Evolutionary conservation across 306 rosid genomes (phyloP), one percentile per base, ranked within the genome.

Genomic region (Dalbergia oliveri): DNA sequence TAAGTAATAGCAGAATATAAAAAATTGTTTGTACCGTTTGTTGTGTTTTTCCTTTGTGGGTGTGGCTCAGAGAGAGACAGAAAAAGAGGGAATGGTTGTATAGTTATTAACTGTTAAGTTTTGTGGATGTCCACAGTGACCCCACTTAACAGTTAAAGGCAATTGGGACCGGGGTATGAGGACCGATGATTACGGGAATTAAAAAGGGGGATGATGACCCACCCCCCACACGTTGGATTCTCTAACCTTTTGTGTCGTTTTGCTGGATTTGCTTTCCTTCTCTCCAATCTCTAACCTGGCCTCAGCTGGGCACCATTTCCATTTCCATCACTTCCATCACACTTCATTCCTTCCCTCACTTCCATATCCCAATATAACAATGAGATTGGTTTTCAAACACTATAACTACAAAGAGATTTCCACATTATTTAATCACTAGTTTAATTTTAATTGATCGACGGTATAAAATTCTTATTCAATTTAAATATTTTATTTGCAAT

Each of bases 101-200:
- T 26, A 26, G 41, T 5, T 37, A 37, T 37, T 37, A 37, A 37
- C 6, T 37, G 4, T 37, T 37, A 3, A 7, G 39, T 18, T 34
- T 15, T 49, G 49, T 61, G 47, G 41, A 23, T 72, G 72, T 37
- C 6, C 3, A 64, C 1, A 23, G 69, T 53, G 76, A 72, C 83
- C 88, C 89, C 88, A 70, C 85, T 63, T 73, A 4, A 69, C 76
- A 64, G 86, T 79, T 79, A 67, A 82, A 82, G 73, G 16, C 60
- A 74, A 81, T 54, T 56, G 82, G 72, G 75, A 41, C 49, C 87
- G 79, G 70, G 45, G 26, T 81, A 23, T 66, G 39, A 75, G 87
- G 87, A 44, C 83, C 98, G 97, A 51, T 82, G 79, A 89, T 94
- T 76, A 80, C 94, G 98, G 93, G 16, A 51, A 78, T 58, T 18